Conservation (phyloP, 148 eudicot genomes). For the Cornus kousa region DNA sequence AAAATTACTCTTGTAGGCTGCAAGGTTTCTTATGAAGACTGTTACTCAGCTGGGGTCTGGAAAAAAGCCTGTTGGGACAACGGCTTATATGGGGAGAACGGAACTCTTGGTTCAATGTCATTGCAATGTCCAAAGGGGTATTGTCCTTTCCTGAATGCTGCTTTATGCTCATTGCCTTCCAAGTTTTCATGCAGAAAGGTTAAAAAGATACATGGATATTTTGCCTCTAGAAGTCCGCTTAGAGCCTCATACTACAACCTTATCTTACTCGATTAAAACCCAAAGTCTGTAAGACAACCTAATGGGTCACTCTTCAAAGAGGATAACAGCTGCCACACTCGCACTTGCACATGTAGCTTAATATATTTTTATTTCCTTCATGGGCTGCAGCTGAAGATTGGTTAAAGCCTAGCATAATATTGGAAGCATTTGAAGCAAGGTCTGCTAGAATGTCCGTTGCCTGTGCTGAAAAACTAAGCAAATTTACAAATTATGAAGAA, state of each 20-base stretch:
- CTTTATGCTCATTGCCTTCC: background rate
- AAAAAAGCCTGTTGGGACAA: slow-evolving; percentile 68
- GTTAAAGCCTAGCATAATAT: slow-evolving; percentile 58
- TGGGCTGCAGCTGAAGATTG: slow-evolving; percentile 85
- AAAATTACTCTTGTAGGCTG: slow-evolving; percentile 51
- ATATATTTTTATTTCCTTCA: slow-evolving; percentile 15
- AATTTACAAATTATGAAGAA: slow-evolving; percentile 78
- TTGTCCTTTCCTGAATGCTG: slow-evolving; percentile 5
- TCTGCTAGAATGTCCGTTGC: slow-evolving; percentile 80
- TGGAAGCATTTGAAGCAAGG: slow-evolving; percentile 93
- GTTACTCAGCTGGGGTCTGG: slow-evolving; percentile 71
- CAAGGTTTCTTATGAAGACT: slow-evolving; percentile 89
- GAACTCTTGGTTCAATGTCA: slow-evolving; percentile 66
- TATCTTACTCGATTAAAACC: background rate
- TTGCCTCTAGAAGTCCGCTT: background rate
- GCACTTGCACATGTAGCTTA: background rate
- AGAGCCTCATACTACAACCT: too few species aligned
- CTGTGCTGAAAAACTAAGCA: slow-evolving; percentile 62
- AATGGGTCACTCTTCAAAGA: too few species aligned
- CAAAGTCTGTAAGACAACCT: background rate
- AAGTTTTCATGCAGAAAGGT: background rate
- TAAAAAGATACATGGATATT: background rate
- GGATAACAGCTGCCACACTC: too few species aligned
- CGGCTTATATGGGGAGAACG: slow-evolving; percentile 68
- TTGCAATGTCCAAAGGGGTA: slow-evolving; percentile 68